These are phyloP conservation scores for Penicillium paneum DNA, from an alignment of 2,329 filamentous ascomycete genomes.

Conservation along the genomic window DNA sequence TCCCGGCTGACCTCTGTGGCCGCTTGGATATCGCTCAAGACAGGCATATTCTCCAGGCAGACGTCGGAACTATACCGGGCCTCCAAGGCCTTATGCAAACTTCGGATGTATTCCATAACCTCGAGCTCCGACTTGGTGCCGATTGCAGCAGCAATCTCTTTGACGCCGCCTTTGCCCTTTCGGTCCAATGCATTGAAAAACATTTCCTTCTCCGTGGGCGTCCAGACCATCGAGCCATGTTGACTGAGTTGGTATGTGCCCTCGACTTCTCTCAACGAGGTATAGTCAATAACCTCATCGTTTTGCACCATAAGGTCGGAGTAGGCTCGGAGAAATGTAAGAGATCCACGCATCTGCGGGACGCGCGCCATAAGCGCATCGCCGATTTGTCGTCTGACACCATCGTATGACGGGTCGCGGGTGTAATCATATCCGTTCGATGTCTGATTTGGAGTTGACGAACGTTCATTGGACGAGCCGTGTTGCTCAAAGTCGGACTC, in stretches of 20 bases:
- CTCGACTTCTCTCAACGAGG: constrained; percentile 5
- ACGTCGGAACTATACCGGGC: constrained; percentile 38
- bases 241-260: constrained; percentile 50
- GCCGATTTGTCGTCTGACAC: background rate
- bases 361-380: constrained; percentile 4
- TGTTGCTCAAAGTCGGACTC: constrained; percentile 18
- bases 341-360: constrained; percentile 26
- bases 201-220: constrained; percentile 62
- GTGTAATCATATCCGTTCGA: background rate
- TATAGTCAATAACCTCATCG: constrained; percentile 43
- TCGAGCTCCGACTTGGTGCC: constrained; percentile 71
- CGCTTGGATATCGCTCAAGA: constrained; percentile 61
- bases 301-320: constrained; percentile 54
- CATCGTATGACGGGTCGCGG: background rate
- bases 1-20: constrained; percentile 68
- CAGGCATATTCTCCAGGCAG: constrained; percentile 37
- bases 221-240: constrained; percentile 70
- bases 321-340: constrained; percentile 52
- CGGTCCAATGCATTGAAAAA: constrained; percentile 66
- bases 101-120: constrained; percentile 64
- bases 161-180: constrained; percentile 61
- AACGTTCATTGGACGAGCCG: constrained; percentile 3
- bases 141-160: constrained; percentile 61
- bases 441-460: constrained; percentile 1
- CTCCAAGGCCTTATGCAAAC: constrained; percentile 56